Base-by-base conservation (phyloP, 495 filamentous ascomycete genomes). In the Podospora sp. region DNA sequence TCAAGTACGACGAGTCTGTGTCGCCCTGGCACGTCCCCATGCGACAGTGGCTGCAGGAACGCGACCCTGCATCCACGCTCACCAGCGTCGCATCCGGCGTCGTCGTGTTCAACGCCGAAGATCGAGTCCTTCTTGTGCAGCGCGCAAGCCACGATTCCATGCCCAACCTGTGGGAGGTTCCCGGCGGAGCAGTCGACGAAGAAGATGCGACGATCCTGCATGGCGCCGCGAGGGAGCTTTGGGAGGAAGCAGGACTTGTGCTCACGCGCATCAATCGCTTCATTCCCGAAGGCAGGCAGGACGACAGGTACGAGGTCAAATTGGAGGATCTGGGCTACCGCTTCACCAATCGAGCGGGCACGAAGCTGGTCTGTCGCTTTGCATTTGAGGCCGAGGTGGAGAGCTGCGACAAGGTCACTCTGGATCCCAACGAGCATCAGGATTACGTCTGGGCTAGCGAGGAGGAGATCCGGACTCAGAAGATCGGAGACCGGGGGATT, bases 171-270 rank as follows among this genome's bases (percentile, higher is more conserved):
- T 80, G 82, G 81, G 81, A 84, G 63, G 59, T 74, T 22, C 81
- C 81, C 14, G 81, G 81, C 46, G 81, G 81, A 29, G 75, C 69
- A 27, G 65, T 70, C 46, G 81, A 84, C 65, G 65, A 73, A 27
- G 67, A 73, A 20, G 81, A 84, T 67, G 36, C 63, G n/a, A 81
- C 71, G 16, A 72, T 82, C 26, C 66, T 84, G 12, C 72, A 81
- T 69, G 77, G 67, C 16, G 73, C 75, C 0, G 77, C 70, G 36
- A 66, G 81, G 29, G 81, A 84, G 70, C 67, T 84, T 18, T 72
- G 69, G 60, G 81, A 84, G 71, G 81, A 84, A 67, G 71, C 80
- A 0, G 79, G 75, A 2, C 71, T 84, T 11, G 55, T 58, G 2
- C 73, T 68, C 16, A 61, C 12, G 6, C 62, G 67, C n/a, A 62